Evolutionary conservation across 2,329 filamentous ascomycete species (phyloP).

Genomic region (Arthrobotrys sphaeroides): DNA sequence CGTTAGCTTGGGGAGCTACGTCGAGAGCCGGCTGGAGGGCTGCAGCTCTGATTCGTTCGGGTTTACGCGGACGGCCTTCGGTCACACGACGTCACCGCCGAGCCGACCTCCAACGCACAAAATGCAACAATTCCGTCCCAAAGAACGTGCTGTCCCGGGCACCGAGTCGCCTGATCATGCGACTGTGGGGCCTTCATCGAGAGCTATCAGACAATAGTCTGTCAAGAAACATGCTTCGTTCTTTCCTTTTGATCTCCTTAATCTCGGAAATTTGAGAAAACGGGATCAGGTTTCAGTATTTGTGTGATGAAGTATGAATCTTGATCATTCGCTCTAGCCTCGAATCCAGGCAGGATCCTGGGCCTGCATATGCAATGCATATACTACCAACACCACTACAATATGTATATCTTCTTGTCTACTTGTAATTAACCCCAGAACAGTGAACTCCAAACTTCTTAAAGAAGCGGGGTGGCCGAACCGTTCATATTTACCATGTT

Average conservation of each 20-base stretch:
- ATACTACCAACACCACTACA: no score
- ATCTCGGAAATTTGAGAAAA: background rate
- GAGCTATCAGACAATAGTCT: constrained; percentile 5
- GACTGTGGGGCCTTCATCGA: background rate
- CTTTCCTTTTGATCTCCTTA: background rate
- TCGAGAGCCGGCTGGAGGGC: background rate
- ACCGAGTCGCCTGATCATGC: constrained; percentile 11
- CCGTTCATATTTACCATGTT: no score
- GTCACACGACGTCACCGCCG: constrained; percentile 53
- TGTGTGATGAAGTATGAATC: no score
- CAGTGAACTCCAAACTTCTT: no score
- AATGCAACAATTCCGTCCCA: constrained; percentile 24
- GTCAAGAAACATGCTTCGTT: background rate
- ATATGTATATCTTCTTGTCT: no score
- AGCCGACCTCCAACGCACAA: constrained; percentile 34
- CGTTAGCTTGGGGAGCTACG: constrained; percentile 10
- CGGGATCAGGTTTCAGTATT: no score
- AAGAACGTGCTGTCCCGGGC: background rate
- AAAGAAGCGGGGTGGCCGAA: no score
- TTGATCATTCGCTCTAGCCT: no score
- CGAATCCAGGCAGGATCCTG: no score
- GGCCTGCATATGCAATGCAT: no score
- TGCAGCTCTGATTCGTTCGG: constrained; percentile 30
- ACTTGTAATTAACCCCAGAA: no score
- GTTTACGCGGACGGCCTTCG: constrained; percentile 41